These are phyloP conservation scores for Penicillium glabrum DNA, from an alignment of 2,329 filamentous ascomycete species.

Conservation along the genomic window DNA sequence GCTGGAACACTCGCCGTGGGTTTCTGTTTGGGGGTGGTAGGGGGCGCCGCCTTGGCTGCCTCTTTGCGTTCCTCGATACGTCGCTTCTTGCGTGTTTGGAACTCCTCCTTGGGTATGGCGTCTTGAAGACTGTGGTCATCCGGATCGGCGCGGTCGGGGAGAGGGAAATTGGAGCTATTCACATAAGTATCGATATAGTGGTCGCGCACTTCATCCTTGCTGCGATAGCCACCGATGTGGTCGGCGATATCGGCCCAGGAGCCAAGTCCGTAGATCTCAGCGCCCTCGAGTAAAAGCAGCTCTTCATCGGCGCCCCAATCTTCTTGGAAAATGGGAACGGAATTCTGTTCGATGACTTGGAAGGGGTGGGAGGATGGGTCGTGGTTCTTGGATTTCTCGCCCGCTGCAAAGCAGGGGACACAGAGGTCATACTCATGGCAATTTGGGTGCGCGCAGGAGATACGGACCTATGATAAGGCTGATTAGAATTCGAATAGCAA, in stretches of 20 bases:
- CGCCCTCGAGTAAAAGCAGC: conserved; percentile 86
- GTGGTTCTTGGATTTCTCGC: conserved; percentile 77
- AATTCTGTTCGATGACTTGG: conserved; percentile 96
- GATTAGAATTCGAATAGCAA: not conserved
- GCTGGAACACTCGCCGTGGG: conserved; percentile 92
- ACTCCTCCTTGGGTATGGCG: conserved; percentile 82
- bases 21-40: conserved; percentile 87
- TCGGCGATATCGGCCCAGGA: conserved; percentile 98
- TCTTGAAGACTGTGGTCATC: conserved; percentile 76
- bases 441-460: conserved; percentile 77
- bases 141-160: conserved; percentile 83
- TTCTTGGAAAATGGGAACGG: conserved; percentile 89
- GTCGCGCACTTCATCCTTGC: conserved; percentile 92
- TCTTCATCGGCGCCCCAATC: conserved; percentile 99
- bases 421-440: conserved; percentile 97
- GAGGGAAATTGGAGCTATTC: conserved; percentile 76
- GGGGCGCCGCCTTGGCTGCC: conserved; percentile 76
- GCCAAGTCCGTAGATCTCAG: conserved; percentile 91
- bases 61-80: conserved; percentile 91
- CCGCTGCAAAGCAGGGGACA: conserved; percentile 88
- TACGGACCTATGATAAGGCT: conserved; percentile 70
- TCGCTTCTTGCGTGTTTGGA: conserved; percentile 88
- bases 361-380: conserved; percentile 83
- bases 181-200: conserved; percentile 91
- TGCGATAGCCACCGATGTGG: conserved; percentile 92